phyloP scores from a whole-genome alignment of 1,139 yeast species.

The Pichia sp. region DNA sequence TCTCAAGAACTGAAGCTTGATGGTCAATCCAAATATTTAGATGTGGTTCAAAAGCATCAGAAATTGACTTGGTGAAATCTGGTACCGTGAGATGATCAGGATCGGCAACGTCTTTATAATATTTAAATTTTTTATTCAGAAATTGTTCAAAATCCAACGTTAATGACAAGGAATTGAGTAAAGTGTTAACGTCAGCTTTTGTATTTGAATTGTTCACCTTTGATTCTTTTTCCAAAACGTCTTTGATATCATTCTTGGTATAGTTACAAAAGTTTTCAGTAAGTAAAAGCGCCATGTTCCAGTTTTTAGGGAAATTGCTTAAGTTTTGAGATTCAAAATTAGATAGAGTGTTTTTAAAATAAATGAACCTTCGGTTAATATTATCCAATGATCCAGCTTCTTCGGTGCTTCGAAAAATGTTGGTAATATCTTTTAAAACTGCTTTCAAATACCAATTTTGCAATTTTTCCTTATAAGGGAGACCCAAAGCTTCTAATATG shows the following conservation, averaged over 20 bases:
- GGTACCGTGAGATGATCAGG: constrained; percentile 7
- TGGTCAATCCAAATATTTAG: constrained; percentile 80
- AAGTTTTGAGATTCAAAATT: constrained; percentile 47
- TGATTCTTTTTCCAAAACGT: constrained; percentile 31
- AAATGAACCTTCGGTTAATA: constrained; percentile 69
- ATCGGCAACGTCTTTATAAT: constrained; percentile 18
- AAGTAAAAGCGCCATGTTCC: constrained; percentile 64
- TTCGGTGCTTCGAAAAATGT: constrained; percentile 68
- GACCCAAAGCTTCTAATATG: constrained; percentile 61
- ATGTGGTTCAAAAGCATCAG: constrained; percentile 78
- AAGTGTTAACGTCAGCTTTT: constrained; percentile 41
- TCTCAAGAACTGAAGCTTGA: constrained; percentile 58
- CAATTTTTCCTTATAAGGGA: constrained; percentile 51
- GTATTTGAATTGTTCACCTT: constrained; percentile 22
- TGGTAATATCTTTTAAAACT: constrained; percentile 64
- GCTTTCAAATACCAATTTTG: constrained; percentile 67
- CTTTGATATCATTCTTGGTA: constrained; percentile 59
- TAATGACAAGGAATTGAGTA: constrained; percentile 52
- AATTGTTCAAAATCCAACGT: constrained; percentile 74
- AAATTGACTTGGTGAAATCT: constrained; percentile 45
- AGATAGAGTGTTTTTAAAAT: constrained; percentile 59
- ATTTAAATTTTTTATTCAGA: constrained; percentile 49
- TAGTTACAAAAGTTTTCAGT: constrained; percentile 56
- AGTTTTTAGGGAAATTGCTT: constrained; percentile 54
- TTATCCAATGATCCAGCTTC: constrained; percentile 95